Evolutionary conservation across 108 stramenopile species (phyloP), one percentile per base, ranked within the genome.

Genomic region (Fragilariopsis cylindrus): DNA sequence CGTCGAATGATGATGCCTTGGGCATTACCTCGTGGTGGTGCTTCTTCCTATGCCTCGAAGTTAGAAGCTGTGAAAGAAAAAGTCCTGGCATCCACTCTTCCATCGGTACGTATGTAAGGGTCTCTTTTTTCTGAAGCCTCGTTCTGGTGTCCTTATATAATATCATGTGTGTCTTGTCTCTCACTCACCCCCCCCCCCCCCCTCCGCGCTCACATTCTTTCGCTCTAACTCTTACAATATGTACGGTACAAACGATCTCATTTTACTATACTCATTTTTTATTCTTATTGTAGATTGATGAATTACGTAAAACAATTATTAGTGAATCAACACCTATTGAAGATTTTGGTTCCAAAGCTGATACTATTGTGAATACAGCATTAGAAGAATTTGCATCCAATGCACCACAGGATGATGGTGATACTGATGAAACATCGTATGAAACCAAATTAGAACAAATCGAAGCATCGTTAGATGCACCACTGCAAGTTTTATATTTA

Each of bases 401-500:
- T 9, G 96, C 96, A 4, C 94, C 98, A 8, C 89, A 92, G 69
- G 79, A 91, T 3, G 78, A 84, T 43, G 30, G 30, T 30, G 30
- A 30, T 30, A 30, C 30, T 1, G 87, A 90, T 60, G 84, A 90
- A 50, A 69, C 77, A 7, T 72, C 87, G 53, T 97, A 96, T 75
- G 98, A 96, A 72, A 80, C 84, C 8, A 96, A 94, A 77, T 83
- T 97, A 46, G 81, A 86, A 58, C 92, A 96, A 73, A 83, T 98
- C 15, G 98, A 97, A 79, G 72, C 83, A 12, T 87, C 87, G 49
- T 65, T 98, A 40, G 97, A 98, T 78, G 86, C 92, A 41, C 96
- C 94, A 5, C 84, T 98, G 40, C 94, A 97, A 76, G 88, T 97
- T 4, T 80, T 98, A 43, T 98, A 96, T 83, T 74, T 96, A 54